These are phyloP conservation scores for Triticum timopheevii DNA, from an alignment of 176 grass and related monocot genomes.

Conservation along the genomic window DNA sequence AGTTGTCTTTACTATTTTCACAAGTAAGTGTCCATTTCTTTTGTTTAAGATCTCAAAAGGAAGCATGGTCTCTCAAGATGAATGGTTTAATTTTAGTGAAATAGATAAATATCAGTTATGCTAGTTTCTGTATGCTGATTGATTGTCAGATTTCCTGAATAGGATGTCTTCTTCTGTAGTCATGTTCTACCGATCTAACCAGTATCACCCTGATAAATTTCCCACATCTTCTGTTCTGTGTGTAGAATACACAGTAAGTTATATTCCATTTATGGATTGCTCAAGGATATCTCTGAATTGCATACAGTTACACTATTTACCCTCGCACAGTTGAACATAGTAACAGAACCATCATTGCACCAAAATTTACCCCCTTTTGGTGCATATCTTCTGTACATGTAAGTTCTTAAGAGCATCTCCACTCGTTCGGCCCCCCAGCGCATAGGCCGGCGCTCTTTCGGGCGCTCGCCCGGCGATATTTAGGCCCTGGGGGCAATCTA, in stretches of 20 bases:
- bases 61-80: not conserved
- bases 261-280: not conserved
- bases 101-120: slow-evolving; percentile 2
- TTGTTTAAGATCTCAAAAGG: slow-evolving; percentile 11
- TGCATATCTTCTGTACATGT: not conserved
- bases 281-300: not conserved
- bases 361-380: not conserved
- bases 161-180: too few species aligned
- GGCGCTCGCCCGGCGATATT: too few species aligned
- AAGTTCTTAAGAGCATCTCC: too few species aligned
- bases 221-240: not conserved
- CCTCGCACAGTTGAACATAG: not conserved
- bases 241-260: not conserved
- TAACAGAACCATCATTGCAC: not conserved
- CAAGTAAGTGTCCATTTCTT: slow-evolving; percentile 56
- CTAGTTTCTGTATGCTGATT: not conserved
- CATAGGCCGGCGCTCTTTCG: too few species aligned
- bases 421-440: too few species aligned
- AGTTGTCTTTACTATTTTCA: slow-evolving; percentile 71
- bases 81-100: not conserved
- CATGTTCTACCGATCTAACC: too few species aligned
- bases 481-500: too few species aligned
- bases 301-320: not conserved
- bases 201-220: too few species aligned
- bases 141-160: not conserved